These are phyloP conservation scores for Emmonsiellopsis sp. DNA, from an alignment of 2,329 filamentous ascomycete species.

Conservation along the genomic window DNA sequence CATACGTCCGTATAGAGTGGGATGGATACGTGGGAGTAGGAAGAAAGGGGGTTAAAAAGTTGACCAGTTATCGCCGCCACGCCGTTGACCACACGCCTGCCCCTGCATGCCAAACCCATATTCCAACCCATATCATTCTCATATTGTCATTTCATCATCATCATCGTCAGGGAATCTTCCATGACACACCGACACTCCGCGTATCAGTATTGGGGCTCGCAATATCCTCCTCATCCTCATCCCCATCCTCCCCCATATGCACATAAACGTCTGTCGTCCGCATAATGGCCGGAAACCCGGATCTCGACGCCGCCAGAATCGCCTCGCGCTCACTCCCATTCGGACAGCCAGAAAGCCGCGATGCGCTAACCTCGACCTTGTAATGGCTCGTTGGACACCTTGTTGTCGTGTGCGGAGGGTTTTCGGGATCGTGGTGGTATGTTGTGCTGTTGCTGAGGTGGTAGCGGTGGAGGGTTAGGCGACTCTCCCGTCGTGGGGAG, in stretches of 20 bases:
- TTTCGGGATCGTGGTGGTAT: background rate
- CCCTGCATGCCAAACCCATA: background rate
- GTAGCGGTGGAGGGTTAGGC: background rate
- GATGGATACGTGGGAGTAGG: background rate
- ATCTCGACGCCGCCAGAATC: background rate
- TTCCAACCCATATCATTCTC: background rate
- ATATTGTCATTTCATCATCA: background rate
- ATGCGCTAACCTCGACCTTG: slow-evolving; percentile 11
- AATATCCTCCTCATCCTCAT: background rate
- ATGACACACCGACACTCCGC: background rate
- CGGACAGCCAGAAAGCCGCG: background rate
- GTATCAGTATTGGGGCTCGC: background rate
- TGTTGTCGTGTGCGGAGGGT: background rate
- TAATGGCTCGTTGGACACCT: slow-evolving; percentile 7
- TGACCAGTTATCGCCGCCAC: no score
- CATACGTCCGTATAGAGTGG: background rate
- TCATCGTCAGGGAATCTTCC: background rate
- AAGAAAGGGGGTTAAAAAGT: background rate
- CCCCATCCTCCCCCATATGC: slow-evolving; percentile 6
- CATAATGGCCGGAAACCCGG: slow-evolving; percentile 9
- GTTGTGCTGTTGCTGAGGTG: background rate
- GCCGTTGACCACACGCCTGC: background rate
- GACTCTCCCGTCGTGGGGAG: slow-evolving; percentile 1
- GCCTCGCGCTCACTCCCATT: background rate
- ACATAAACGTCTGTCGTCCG: slow-evolving; percentile 15